Percentiles rank a stretch among this genome's conserved stretches.
phyloP scores from a whole-genome alignment of 2,329 filamentous ascomycete species.

The Ophiognomonia clavigignenti-juglandacearum region DNA sequence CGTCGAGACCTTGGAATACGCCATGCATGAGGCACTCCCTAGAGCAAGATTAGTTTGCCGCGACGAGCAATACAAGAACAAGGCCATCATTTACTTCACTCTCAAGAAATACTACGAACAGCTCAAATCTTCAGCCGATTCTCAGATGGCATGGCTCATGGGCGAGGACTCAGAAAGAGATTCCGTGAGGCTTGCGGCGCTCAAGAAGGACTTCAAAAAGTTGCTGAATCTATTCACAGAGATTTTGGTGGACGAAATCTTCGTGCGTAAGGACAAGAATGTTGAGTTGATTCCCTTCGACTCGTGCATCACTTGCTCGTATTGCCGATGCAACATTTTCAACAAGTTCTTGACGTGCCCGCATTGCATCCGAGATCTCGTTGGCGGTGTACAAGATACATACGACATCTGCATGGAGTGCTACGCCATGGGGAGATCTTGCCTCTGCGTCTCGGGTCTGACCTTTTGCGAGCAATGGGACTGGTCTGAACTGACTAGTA shows the following conservation, averaged over 20 bases:
- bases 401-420: constrained; percentile 99
- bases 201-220: constrained; percentile 78
- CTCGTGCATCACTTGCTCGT: constrained; percentile 90
- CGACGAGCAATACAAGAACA: constrained; percentile 98
- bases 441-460: constrained; percentile 77
- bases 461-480: constrained; percentile 91
- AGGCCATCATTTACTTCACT: constrained; percentile 88
- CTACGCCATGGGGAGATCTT: constrained; percentile 95
- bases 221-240: constrained; percentile 75
- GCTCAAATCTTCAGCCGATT: constrained; percentile 49
- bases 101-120: constrained; percentile 71
- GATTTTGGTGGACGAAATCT: constrained; percentile 82
- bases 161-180: constrained; percentile 38
- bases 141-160: constrained; percentile 42
- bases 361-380: constrained; percentile 65
- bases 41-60: constrained; percentile 88
- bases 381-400: constrained; percentile 68
- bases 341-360: constrained; percentile 94
- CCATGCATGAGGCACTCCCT: constrained; percentile 79
- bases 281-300: constrained; percentile 78
- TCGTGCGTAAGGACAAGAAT: constrained; percentile 65
- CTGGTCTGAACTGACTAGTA: constrained; percentile 71
- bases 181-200: constrained; percentile 50
- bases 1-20: constrained; percentile 82
- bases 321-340: constrained; percentile 94